Conservation (phyloP, 495 filamentous ascomycete genomes). For the Xylaria palmicola region DNA sequence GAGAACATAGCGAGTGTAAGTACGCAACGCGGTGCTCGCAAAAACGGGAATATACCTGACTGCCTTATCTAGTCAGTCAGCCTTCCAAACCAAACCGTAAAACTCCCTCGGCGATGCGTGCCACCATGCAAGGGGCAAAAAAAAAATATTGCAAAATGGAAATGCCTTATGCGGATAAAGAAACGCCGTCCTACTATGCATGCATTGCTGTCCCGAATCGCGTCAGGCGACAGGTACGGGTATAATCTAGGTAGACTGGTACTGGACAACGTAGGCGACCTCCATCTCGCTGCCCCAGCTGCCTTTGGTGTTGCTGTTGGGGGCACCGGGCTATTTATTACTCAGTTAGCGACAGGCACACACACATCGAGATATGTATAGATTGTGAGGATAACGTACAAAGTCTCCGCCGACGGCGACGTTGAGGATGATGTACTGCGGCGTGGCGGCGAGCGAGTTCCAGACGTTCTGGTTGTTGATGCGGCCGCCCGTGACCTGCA, state of each 20-base stretch:
- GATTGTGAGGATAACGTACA: slow-evolving; percentile 32
- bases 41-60: neutral
- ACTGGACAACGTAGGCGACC: slow-evolving; percentile 46
- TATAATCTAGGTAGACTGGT: slow-evolving; percentile 23
- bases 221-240: too few relatives aligned
- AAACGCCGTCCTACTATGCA: neutral
- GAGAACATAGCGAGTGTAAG: slow-evolving; percentile 4
- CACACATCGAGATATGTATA: neutral
- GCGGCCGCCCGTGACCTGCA: slow-evolving; percentile 37
- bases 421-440: slow-evolving; percentile 49
- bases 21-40: slow-evolving; percentile 5
- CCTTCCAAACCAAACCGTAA: neutral
- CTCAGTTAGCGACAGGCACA: slow-evolving; percentile 7
- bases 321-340: slow-evolving; percentile 35
- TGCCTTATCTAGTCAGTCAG: too few relatives aligned
- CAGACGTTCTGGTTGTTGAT: slow-evolving; percentile 39
- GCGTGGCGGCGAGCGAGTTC: slow-evolving; percentile 35
- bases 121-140: neutral
- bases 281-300: slow-evolving; percentile 49
- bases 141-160: neutral
- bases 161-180: neutral
- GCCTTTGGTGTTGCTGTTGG: slow-evolving; percentile 37
- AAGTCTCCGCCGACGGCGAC: slow-evolving; percentile 52
- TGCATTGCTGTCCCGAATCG: neutral
- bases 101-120: slow-evolving; percentile 1